Evolutionary conservation across 805 yeast genomes (phyloP).

Genomic region (Barnettozyma californica): DNA sequence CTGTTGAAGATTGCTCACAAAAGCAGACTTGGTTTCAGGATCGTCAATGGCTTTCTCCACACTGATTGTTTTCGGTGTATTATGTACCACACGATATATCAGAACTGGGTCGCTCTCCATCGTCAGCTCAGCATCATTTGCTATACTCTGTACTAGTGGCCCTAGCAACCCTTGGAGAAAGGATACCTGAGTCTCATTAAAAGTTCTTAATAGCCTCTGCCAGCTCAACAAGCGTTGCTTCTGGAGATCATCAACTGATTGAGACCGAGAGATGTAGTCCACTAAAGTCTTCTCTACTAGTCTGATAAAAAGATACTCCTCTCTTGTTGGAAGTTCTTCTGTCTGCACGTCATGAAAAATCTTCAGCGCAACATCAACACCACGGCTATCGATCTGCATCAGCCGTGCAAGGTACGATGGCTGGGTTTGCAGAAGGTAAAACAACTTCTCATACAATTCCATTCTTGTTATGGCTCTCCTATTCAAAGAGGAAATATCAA

Average conservation of each 20-base stretch:
- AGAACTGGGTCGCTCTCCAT: conserved; percentile 77
- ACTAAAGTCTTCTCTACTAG: conserved; percentile 27
- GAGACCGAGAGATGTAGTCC: conserved; percentile 31
- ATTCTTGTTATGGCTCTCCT: conserved; percentile 41
- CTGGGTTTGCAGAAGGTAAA: conserved; percentile 81
- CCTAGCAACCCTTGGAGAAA: conserved; percentile 31
- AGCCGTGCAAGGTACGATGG: conserved; percentile 64
- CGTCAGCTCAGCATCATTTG: conserved; percentile 37
- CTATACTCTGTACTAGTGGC: conserved; percentile 32
- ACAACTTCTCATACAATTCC: conserved; percentile 69
- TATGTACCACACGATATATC: conserved; percentile 42
- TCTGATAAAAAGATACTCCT: conserved; percentile 23
- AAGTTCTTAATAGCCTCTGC: conserved; percentile 36
- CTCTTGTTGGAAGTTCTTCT: conserved; percentile 24
- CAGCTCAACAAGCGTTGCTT: conserved; percentile 30
- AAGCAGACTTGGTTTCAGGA: conserved; percentile 61
- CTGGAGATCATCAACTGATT: conserved; percentile 23
- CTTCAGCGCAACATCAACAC: conserved; percentile 24
- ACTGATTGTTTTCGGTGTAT: conserved; percentile 34
- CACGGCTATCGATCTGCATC: conserved; percentile 32
- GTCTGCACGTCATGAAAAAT: conserved; percentile 22
- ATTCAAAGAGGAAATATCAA: conserved; percentile 26
- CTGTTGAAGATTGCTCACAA: conserved; percentile 66
- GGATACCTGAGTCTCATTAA: conserved; percentile 35
- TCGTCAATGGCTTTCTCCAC: conserved; percentile 76